Base-by-base conservation (phyloP, 2,329 filamentous ascomycete species). In the Cadophora sp. region DNA sequence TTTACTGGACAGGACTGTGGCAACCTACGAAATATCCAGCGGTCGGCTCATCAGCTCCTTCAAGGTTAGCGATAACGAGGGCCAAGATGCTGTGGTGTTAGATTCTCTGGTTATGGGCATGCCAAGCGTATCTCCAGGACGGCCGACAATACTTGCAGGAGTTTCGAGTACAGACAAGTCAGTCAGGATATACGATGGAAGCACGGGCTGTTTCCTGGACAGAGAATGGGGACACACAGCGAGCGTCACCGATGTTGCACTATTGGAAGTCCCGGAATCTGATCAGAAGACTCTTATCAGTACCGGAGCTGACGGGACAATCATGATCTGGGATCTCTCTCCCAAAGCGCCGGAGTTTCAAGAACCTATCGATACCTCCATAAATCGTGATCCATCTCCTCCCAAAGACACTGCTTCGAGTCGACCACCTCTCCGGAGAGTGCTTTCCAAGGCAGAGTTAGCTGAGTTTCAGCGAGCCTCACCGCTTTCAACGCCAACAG, bases 161-260 rank as follows among this genome's bases (percentile, higher is more conserved):
- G 86, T 96, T 12, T 97, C 95, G 9, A 94, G 94, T 74, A 97
- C 93, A 0, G 96, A 99, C 79, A 99, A 98, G 78, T 98, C 96
- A 0, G 91, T 99, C 66, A 86, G 96, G 43, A 83, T 99, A 19
- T 99, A 99, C 75, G 92, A 97, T 73, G 84, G 88, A 34, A 89
- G 91, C 69, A 89, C 88, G 51, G 94, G 95, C 9, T 81, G 83
- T 1, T 90, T 99, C 67, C 81, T 98, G 31, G 92, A 94, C 62
- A 89, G 93, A 50, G 96, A 98, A 80, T 97, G 94, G 88, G 96
- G 96, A 0, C 96, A 99, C 74, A 97, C 94, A 0, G 94, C 97
- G 77, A 92, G 94, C 9, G 93, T 99, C 71, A 97, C 92, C 62
- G 94, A 94, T 69, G 89, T 97, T 22, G 87, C 91, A 4, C 81